A percentile compares a stretch with the other conserved stretches of the same genome.
Evolutionary conservation across 2,329 filamentous ascomycete species (phyloP).

Genomic region (Nigrospora oryzae): DNA sequence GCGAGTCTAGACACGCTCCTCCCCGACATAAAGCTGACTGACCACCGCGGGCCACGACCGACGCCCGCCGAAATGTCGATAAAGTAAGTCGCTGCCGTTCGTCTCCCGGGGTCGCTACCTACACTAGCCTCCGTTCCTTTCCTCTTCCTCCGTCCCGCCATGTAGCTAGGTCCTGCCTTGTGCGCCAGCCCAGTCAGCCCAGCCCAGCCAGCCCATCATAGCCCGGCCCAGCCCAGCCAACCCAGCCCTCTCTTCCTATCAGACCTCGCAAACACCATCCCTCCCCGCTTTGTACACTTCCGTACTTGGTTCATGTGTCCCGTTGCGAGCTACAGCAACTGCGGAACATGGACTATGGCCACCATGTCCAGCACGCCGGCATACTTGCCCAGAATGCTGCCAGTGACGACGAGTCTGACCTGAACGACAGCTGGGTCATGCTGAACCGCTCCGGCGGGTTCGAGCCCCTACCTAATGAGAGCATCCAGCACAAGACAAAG

Average conservation of each 20-base stretch:
- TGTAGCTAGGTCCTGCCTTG: too few relatives aligned
- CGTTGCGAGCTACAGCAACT: background rate
- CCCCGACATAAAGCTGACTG: background rate
- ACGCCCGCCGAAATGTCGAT: slow-evolving; percentile 28
- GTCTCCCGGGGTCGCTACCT: slow-evolving; percentile 6
- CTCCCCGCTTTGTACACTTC: background rate
- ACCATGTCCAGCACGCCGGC: slow-evolving; percentile 34
- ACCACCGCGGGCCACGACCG: slow-evolving; percentile 16
- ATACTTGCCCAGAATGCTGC: slow-evolving; percentile 28
- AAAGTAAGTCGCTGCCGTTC: slow-evolving; percentile 23
- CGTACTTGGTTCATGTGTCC: background rate
- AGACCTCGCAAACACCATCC: background rate
- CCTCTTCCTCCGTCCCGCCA: slow-evolving; percentile 1
- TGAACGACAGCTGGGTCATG: slow-evolving; percentile 77
- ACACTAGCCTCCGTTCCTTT: slow-evolving; percentile 4
- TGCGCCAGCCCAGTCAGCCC: too few relatives aligned
- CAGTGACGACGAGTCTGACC: slow-evolving; percentile 40
- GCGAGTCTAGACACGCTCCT: background rate
- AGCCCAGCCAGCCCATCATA: too few relatives aligned
- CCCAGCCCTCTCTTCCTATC: too few relatives aligned
- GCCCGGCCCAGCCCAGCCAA: too few relatives aligned
- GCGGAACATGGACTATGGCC: slow-evolving; percentile 23
- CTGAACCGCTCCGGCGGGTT: slow-evolving; percentile 66
- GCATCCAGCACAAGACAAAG: slow-evolving; percentile 71
- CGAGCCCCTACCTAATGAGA: slow-evolving; percentile 77